Evolutionary conservation across 129 eudicot genomes (phyloP).

Genomic region (Heracleum sosnowskyi): DNA sequence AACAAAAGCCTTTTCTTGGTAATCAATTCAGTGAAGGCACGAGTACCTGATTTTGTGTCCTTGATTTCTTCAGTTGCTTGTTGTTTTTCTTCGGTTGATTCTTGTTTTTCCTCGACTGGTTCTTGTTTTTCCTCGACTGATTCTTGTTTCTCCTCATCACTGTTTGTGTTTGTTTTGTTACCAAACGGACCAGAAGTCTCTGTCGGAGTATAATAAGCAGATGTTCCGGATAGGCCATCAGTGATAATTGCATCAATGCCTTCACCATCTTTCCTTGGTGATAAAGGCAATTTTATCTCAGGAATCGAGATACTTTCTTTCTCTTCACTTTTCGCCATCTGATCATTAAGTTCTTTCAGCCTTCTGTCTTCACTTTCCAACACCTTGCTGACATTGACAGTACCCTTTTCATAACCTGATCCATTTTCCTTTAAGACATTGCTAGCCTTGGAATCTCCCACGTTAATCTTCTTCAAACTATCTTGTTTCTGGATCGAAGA

Average conservation of each 20-base stretch:
- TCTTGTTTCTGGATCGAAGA: not conserved
- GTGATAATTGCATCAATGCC: slow-evolving; percentile 15
- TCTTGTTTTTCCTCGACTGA: slow-evolving; percentile 8
- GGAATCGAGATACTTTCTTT: not conserved
- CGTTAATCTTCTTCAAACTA: slow-evolving; percentile 2
- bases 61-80: slow-evolving; percentile 8
- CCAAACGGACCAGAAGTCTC: not conserved
- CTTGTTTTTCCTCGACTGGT: not conserved
- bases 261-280: not conserved
- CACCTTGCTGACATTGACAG: not conserved
- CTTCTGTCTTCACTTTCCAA: not conserved
- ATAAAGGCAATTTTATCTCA: not conserved
- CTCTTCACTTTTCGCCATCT: slow-evolving; percentile 4
- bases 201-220: slow-evolving; percentile 7
- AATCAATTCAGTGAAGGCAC: not conserved
- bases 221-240: slow-evolving; percentile 13
- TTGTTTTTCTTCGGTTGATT: not conserved
- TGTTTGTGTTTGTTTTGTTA: not conserved
- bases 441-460: slow-evolving; percentile 1
- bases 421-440: not conserved
- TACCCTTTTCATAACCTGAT: not conserved
- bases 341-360: not conserved
- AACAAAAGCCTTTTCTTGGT: not conserved
- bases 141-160: not conserved
- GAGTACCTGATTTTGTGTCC: not conserved